These are phyloP conservation scores for Eucalyptus cloeziana DNA, from an alignment of 345 rosid species.

Conservation along the genomic window DNA sequence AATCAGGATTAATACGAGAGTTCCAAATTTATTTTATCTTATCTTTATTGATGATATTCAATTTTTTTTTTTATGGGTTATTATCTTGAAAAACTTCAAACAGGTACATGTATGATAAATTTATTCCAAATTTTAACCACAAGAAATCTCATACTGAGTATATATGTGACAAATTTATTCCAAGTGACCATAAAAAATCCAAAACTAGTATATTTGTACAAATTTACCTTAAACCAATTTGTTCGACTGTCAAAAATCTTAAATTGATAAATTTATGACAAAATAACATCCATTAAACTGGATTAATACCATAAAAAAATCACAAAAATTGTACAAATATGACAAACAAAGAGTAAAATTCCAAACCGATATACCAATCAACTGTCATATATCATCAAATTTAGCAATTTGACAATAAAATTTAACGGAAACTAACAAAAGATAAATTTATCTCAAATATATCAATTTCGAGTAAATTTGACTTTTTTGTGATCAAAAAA, in stretches of 20 bases:
- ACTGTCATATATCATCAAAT: rapidly evolving
- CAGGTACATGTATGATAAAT: rapidly evolving
- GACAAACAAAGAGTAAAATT: rapidly evolving
- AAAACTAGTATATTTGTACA: rapidly evolving
- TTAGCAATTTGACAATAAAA: too few species aligned
- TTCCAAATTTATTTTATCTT: not conserved
- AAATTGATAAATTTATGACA: too few species aligned
- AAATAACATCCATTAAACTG: rapidly evolving
- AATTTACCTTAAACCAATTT: too few species aligned
- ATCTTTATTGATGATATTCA: too few species aligned
- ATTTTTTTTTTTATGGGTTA: too few species aligned
- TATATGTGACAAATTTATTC: rapidly evolving
- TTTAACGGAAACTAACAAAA: too few species aligned
- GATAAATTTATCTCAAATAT: too few species aligned
- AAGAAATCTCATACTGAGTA: rapidly evolving
- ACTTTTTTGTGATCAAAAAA: too few species aligned
- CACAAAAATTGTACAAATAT: too few species aligned
- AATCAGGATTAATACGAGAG: rapidly evolving
- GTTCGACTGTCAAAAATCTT: rapidly evolving
- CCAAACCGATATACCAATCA: rapidly evolving
- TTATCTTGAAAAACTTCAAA: rapidly evolving
- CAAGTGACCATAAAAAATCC: rapidly evolving
- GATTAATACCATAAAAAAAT: too few species aligned
- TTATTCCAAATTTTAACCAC: rapidly evolving
- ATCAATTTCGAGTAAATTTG: too few species aligned